Percentiles rank a stretch among this genome's conserved stretches.
Evolutionary conservation across 257 asterid species (phyloP).

Genomic region (Sherardia arvensis): DNA sequence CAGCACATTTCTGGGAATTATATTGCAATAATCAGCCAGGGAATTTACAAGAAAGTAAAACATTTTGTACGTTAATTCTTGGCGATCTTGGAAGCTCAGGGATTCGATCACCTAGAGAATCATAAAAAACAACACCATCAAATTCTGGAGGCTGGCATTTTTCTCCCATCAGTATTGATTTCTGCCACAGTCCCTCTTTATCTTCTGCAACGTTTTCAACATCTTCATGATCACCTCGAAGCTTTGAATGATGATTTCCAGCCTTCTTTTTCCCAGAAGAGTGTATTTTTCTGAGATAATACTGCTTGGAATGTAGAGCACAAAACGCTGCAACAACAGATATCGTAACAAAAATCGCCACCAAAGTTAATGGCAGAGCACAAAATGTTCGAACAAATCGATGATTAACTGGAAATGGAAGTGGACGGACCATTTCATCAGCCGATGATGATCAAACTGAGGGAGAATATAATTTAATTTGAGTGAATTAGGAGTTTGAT

Average conservation of each 20-base stretch:
- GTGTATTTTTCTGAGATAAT: constrained; percentile 10
- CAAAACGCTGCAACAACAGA: constrained; percentile 49
- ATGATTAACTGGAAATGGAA: constrained; percentile 19
- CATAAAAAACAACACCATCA: constrained; percentile 65
- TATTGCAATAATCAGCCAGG: neutral
- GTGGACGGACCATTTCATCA: constrained; percentile 44
- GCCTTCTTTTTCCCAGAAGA: neutral
- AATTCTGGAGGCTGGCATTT: constrained; percentile 79
- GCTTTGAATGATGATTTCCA: neutral
- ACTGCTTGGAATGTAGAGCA: constrained; percentile 42
- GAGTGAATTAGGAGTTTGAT: neutral
- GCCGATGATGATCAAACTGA: neutral
- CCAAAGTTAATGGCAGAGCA: constrained; percentile 30
- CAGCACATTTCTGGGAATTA: neutral
- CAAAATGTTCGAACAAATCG: constrained; percentile 16
- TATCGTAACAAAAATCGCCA: constrained; percentile 49
- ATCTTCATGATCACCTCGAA: neutral
- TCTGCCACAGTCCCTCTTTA: constrained; percentile 60
- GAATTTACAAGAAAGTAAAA: neutral
- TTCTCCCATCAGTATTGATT: constrained; percentile 78
- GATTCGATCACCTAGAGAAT: constrained; percentile 54
- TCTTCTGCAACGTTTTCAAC: constrained; percentile 20
- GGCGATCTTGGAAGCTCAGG: constrained; percentile 84
- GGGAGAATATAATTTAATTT: neutral
- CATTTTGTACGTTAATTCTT: constrained; percentile 8